Evolutionary conservation across 208 protist genomes (phyloP).

Genomic region (Crithidia sp.): DNA sequence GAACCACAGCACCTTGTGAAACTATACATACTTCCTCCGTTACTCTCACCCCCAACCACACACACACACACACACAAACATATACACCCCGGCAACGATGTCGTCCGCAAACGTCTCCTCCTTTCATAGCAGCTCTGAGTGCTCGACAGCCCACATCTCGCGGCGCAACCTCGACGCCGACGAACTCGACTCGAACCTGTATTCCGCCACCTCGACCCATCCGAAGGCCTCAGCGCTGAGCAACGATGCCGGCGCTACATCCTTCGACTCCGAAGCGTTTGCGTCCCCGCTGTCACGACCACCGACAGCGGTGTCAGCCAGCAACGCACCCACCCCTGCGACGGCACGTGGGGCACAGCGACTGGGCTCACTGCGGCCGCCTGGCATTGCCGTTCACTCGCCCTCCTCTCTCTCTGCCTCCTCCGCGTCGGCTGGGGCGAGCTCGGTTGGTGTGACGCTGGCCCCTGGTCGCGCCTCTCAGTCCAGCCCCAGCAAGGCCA

Average conservation of each 20-base stretch:
- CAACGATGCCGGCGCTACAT: slow-evolving; percentile 4
- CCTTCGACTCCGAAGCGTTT: slow-evolving; percentile 32
- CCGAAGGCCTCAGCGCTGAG: not conserved
- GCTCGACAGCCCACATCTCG: slow-evolving; percentile 6
- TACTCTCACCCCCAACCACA: too few species aligned
- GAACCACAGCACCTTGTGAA: too few species aligned
- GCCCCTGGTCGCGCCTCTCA: not conserved
- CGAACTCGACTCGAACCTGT: slow-evolving; percentile 1
- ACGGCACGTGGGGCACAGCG: slow-evolving; percentile 1
- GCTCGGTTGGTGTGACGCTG: slow-evolving; percentile 1
- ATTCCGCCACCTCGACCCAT: slow-evolving; percentile 7
- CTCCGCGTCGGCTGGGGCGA: not conserved
- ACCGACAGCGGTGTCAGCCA: slow-evolving; percentile 1
- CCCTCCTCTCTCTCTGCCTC: not conserved
- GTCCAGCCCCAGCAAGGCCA: not conserved
- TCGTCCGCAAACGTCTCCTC: slow-evolving; percentile 31
- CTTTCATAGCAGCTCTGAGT: slow-evolving; percentile 60
- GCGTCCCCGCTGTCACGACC: slow-evolving; percentile 7
- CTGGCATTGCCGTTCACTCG: not conserved
- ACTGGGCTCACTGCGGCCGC: not conserved
- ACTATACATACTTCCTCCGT: too few species aligned
- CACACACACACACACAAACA: not conserved
- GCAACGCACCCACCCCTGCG: not conserved
- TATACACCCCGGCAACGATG: slow-evolving; percentile 22
- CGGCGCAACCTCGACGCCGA: slow-evolving; percentile 1